A percentile compares a stretch with the other conserved stretches of the same genome.
Conservation (phyloP, 108 stramenopile species). For the Mediolabrus comicus region DNA sequence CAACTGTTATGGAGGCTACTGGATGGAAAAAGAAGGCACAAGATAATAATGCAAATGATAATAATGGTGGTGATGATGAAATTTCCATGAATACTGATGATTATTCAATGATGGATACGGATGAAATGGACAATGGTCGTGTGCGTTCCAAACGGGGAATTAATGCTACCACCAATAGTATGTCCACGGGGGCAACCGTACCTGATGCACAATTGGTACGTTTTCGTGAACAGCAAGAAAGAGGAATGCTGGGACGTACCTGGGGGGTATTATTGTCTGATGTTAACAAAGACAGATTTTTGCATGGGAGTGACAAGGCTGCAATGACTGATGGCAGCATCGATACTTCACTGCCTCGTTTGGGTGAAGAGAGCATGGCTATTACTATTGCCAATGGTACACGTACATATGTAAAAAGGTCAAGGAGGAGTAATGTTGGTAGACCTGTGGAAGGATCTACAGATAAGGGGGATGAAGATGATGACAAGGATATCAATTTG, state of each 20-base stretch:
- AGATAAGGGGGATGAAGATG: conserved; percentile 1
- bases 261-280: conserved; percentile 21
- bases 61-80: background rate
- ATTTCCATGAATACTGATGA: conserved; percentile 16
- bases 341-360: conserved; percentile 5
- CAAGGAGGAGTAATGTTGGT: background rate
- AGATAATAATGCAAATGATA: background rate
- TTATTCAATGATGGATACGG: conserved; percentile 2
- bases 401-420: conserved; percentile 16
- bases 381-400: conserved; percentile 39
- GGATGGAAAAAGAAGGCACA: conserved; percentile 26
- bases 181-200: background rate
- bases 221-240: conserved; percentile 15
- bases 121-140: conserved; percentile 13
- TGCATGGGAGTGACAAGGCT: background rate
- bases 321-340: background rate
- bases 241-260: conserved; percentile 22
- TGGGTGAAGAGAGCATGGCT: conserved; percentile 30
- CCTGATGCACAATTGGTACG: conserved; percentile 28
- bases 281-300: background rate
- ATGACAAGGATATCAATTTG: conserved; percentile 16
- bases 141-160: conserved; percentile 2
- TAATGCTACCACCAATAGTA: background rate
- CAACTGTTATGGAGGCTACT: conserved; percentile 39
- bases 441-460: background rate